Conservation (phyloP, 164 flowering plant species). For the Sedum album region DNA sequence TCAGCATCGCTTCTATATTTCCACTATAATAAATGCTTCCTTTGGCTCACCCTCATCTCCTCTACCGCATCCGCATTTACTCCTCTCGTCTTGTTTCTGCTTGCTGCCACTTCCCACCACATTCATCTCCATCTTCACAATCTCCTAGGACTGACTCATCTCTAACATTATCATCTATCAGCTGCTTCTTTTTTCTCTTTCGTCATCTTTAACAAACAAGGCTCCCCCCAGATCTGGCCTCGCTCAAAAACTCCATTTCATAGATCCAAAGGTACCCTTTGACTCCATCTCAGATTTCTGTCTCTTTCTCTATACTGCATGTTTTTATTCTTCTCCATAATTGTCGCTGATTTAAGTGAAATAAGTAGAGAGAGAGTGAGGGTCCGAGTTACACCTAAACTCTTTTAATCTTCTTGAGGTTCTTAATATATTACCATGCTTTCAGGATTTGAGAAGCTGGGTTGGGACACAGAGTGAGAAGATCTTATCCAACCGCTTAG, state of each 20-base stretch:
- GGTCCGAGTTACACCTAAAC: not conserved
- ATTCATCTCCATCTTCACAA: not conserved
- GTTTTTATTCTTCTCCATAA: too few relatives aligned
- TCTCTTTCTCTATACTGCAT: too few relatives aligned
- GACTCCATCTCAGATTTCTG: not conserved
- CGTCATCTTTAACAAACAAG: not conserved
- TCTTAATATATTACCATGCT: not conserved
- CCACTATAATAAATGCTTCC: slow-evolving; percentile 1
- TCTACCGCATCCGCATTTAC: slow-evolving; percentile 7
- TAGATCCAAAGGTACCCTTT: not conserved
- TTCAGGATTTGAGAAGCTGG: not conserved
- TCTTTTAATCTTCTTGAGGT: not conserved
- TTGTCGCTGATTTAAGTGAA: not conserved
- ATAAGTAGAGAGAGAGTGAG: not conserved
- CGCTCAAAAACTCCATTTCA: not conserved
- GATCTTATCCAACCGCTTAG: not conserved
- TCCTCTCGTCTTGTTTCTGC: slow-evolving; percentile 1
- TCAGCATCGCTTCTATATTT: not conserved
- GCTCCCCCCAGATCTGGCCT: not conserved
- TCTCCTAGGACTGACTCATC: not conserved
- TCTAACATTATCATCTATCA: not conserved
- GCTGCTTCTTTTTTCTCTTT: not conserved
- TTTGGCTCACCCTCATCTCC: not conserved
- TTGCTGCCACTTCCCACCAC: not conserved
- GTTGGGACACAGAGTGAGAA: not conserved